Percentiles rank a stretch among this genome's conserved stretches.
Evolutionary conservation across 495 filamentous ascomycete genomes (phyloP).

Genomic region (Diplogelasinospora grovesii): DNA sequence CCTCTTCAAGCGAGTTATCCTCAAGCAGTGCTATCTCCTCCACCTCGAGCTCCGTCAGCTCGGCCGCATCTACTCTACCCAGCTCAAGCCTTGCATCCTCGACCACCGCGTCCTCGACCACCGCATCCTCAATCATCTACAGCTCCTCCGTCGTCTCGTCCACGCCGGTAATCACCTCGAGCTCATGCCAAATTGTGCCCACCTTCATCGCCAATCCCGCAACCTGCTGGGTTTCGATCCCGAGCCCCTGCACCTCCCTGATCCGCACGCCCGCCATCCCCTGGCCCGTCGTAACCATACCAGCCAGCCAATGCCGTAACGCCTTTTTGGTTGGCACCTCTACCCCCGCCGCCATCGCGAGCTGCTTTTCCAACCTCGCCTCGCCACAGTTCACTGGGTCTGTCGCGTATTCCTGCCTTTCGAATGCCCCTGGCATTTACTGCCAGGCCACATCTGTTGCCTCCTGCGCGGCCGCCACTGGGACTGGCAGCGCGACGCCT

Average conservation of each 20-base stretch:
- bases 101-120: no score
- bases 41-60: no score
- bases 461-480: neutral
- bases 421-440: neutral
- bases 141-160: no score
- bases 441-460: neutral
- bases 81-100: no score
- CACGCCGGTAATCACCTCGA: no score
- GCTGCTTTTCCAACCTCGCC: neutral
- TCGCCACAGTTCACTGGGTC: neutral
- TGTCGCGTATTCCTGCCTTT: neutral
- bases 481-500: no score
- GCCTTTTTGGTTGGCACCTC: neutral
- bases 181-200: no score
- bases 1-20: no score
- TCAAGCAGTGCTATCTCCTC: no score
- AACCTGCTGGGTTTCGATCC: slow-evolving; percentile 3
- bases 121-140: no score
- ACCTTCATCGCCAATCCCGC: neutral
- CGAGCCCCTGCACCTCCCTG: neutral
- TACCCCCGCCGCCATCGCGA: neutral
- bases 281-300: neutral
- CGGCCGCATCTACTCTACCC: no score
- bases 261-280: neutral
- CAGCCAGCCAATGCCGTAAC: neutral